Base-by-base conservation (phyloP, 2,329 filamentous ascomycete species). In the Pseudocercospora fuligena region DNA sequence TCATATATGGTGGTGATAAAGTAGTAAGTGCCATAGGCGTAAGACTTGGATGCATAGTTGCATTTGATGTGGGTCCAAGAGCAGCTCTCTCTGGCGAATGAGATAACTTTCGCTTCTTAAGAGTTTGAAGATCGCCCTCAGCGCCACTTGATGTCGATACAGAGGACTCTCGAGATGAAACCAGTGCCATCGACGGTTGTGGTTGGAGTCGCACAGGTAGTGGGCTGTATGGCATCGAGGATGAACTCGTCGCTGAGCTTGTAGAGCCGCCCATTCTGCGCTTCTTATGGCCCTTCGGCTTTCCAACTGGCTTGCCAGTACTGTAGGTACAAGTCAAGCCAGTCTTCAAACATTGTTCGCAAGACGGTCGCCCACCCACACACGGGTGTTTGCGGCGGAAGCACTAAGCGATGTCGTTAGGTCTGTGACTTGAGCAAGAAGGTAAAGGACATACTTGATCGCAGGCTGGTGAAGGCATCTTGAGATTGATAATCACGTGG, bases 391-490 rank as follows among this genome's bases (percentile, higher is more conserved):
- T 61, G 23, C 58, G 56, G 12, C 64, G 49, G 21, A 61, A 59
- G 51, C 64, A 66, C 36, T 58, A 21, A 14, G 21, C 14, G 29
- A 40, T 16, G 16, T 8, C 16, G 12, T 58, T 31, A 58, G 54
- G 11, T 3, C 14, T 54, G 49, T 21, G 25, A 19, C n/a, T 21
- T 49, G n/a, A 49, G 46, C 11, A 9, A 6, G 6, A 49, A 21
- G n/a, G 21, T 8, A 11, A 6, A 49, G 4, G n/a, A 58, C 54
- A 23, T 19, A 58, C 54, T 58, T 66, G 64, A 51, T 66, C 64
- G 59, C 64, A 66, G 19, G 64, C 59, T 27, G 64, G 59, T 7
- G 64, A 61, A 27, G 64, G 64, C 64, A 66, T 66, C 16, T 58
- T n/a, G 29, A 36, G 8, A n/a, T 2, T 23, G 29, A 2, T 33